Evolutionary conservation across 1,284 basidiomycete species (phyloP), one percentile per base, ranked within the genome.

Genomic region (Phlebopus sp.): DNA sequence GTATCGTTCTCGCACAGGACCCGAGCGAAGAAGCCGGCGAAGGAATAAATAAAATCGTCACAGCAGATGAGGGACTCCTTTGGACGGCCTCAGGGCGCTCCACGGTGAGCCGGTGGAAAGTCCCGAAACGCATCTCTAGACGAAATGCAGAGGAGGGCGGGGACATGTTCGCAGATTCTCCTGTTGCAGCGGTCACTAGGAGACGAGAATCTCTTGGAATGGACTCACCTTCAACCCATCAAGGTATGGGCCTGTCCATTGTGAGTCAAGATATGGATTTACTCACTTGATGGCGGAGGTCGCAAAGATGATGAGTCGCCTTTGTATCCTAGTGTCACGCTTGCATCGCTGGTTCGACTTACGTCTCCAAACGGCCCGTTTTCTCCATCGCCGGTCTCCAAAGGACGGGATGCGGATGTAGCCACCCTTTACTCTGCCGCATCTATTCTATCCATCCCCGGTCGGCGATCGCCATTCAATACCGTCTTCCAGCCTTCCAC

Each of bases 31-130:
- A 65, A 42, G 51, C 51, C 4, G 60, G 66, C 30, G 83, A 89
- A 52, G 94, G 93, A 7, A 84, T 99, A 59, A 89, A 86, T 63
- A 86, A 85, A 63, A 88, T 98, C 51, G 79, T 88, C 11, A 85
- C 82, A 0, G 81, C 92, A 70, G 92, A 96, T 60, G 90, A 97
- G 62, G 78, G 84, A 42, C 77, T 87, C 38, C 76, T 99, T 2
- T 99, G 95, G 95, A 92, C 95, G 0, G 92, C 95, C 0, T 88
- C 87, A 1, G 86, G 90, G 2, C 82, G 77, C 46, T 90, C 92
- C 6, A 86, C 78, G 52, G 78, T 97, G 54, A 83, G 78, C 58
- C 77, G 93, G 23, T 99, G 96, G 96, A 76, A 73, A 37, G 37
- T 65, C 4, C 63, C 63, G 5, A 54, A 40, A 31, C 52, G 50